Base-by-base conservation (phyloP, 1,284 basidiomycete species). In the Pseudozyma sp. region DNA sequence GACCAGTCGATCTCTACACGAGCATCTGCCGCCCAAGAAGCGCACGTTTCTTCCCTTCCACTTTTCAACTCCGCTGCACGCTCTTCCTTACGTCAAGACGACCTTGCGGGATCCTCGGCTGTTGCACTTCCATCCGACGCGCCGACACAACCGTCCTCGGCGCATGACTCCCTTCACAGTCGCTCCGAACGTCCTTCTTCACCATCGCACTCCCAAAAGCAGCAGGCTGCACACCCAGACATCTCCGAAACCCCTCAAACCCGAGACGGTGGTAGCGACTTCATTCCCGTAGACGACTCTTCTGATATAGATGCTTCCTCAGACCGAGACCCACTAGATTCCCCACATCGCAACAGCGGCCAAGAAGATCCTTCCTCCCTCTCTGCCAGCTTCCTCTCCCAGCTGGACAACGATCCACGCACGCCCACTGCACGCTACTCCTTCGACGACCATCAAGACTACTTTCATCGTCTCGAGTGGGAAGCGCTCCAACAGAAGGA, bases 381-480 rank as follows among this genome's bases (percentile, higher is more conserved):
- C 6, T 68, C 66, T 3, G 60, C 60, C 13, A 68, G 66, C 44
- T 68, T 68, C 46, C 47, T 68, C 8, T 63, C 60, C 9, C 59
- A 68, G 31, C 59, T 68, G 7, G 44, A 55, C 24, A 48, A 47
- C 3, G 44, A 63, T 35, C 34, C 70, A 1, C 48, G 57, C 3
- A 68, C 65, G 7, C 65, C 70, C 7, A 64, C 61, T 0, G 65
- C 54, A 5, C 46, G 70, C 6, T 73, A 73, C 43, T 68, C 65
- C 13, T 73, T 73, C 51, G 70, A 73, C 70, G 70, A 73, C 48
- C 70, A 73, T 29, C 65, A 73, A 4, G 65, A 73, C 57, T 73
- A 73, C 54, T 64, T 68, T 11, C 54, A 68, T 24, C 52, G 65
- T 4, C 61, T 68, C 53, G 59, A 73, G 45, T 68, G 60, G 61